Conservation (phyloP, 306 rosid genomes). For the Casuarina cunninghamiana region DNA sequence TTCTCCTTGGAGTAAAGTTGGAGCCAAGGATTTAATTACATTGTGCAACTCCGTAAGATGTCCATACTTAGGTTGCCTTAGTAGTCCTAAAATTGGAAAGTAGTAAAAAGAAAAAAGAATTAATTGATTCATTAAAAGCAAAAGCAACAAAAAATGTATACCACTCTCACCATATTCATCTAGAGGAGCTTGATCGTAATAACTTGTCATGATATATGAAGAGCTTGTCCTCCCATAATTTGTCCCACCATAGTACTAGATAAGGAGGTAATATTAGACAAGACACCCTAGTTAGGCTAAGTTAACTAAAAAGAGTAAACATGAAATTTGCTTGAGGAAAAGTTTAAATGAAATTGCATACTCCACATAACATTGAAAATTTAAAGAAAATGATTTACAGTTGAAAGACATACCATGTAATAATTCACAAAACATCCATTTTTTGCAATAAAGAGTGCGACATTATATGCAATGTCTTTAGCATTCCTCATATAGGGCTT, state of each 20-base stretch:
- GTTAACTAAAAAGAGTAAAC: neutral
- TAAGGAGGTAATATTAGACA: neutral
- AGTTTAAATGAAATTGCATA: neutral
- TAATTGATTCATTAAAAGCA: neutral
- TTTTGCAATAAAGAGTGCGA: conserved; percentile 76
- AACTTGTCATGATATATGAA: conserved; percentile 50
- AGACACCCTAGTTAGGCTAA: neutral
- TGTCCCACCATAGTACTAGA: conserved; percentile 80
- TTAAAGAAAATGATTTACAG: neutral
- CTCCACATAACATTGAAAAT: no score
- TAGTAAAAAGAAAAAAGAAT: no score
- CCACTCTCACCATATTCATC: conserved; percentile 65
- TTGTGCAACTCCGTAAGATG: conserved; percentile 67
- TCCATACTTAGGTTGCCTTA: conserved; percentile 75
- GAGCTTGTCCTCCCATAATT: conserved; percentile 67
- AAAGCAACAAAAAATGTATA: neutral
- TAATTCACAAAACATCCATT: conserved; percentile 86
- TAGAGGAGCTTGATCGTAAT: conserved; percentile 76
- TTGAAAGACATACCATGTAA: conserved; percentile 58
- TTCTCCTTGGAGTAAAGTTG: conserved; percentile 52
- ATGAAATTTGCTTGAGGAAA: neutral
- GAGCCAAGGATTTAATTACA: conserved; percentile 55
- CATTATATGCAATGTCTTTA: conserved; percentile 79
- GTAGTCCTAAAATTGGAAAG: conserved; percentile 41
- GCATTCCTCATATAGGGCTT: conserved; percentile 69